Evolutionary conservation across 2,329 filamentous ascomycete species (phyloP).

Genomic region (Drechmeria coniospora): DNA sequence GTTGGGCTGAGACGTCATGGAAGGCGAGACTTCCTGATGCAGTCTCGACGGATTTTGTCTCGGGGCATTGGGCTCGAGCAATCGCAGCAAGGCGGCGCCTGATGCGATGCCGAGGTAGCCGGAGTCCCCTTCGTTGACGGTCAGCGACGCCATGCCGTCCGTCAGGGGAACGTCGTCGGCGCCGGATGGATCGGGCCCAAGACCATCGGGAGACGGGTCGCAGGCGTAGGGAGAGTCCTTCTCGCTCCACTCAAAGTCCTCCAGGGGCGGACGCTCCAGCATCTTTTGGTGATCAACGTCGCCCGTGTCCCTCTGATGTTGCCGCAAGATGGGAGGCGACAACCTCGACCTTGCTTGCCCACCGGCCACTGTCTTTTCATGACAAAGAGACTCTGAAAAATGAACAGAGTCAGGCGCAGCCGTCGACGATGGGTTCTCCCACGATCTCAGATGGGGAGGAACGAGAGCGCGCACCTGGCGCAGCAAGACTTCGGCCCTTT

Average conservation of each 20-base stretch:
- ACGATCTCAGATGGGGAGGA: constrained; percentile 10
- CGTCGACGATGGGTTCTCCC: no score
- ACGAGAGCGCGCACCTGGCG: constrained; percentile 14
- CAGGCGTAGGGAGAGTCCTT: constrained; percentile 13
- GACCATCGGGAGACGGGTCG: constrained; percentile 10
- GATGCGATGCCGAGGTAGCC: constrained; percentile 31
- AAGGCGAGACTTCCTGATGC: constrained; percentile 1
- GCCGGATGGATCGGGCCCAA: constrained; percentile 4
- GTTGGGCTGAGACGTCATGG: constrained; percentile 14
- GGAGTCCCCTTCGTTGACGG: constrained; percentile 19
- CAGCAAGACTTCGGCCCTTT: constrained; percentile 16
- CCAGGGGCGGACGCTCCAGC: constrained; percentile 17
- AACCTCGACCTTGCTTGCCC: background rate
- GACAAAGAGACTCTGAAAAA: no score
- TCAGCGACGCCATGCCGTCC: constrained; percentile 23
- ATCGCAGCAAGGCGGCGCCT: constrained; percentile 26
- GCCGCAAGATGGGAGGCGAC: no score
- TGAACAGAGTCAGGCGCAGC: no score
- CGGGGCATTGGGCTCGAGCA: constrained; percentile 16
- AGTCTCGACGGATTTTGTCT: constrained; percentile 9
- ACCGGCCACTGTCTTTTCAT: no score
- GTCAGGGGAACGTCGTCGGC: constrained; percentile 14
- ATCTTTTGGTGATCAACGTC: constrained; percentile 9
- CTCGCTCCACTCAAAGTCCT: constrained; percentile 23
- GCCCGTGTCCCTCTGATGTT: background rate